Conservation (phyloP, 2,329 filamentous ascomycete genomes). For the Trichoderma afroharzianum region DNA sequence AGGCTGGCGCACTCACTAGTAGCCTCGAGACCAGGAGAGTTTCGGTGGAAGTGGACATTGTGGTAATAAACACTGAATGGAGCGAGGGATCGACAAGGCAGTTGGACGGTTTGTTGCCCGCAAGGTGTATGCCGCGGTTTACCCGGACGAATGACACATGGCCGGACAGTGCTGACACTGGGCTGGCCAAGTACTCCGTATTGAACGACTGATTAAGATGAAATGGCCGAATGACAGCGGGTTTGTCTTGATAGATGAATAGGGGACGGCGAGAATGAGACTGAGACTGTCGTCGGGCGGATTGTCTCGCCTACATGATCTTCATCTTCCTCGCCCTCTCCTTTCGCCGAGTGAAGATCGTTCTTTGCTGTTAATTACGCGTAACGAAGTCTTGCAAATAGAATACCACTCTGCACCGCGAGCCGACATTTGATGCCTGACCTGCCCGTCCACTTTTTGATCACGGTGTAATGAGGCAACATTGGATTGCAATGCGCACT, state of each 20-base stretch:
- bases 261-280: background rate
- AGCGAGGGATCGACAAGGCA: slow-evolving; percentile 12
- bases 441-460: background rate
- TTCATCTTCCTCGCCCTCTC: background rate
- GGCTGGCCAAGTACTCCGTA: slow-evolving; percentile 9
- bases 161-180: background rate
- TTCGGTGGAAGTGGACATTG: background rate
- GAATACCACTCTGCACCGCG: background rate
- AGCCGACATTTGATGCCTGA: background rate
- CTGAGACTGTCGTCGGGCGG: background rate
- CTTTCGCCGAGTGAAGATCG: slow-evolving; percentile 10
- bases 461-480: background rate
- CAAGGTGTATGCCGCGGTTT: background rate
- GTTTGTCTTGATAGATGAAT: background rate
- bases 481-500: slow-evolving; percentile 3
- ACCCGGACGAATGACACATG: background rate
- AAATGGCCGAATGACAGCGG: slow-evolving; percentile 5
- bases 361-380: slow-evolving; percentile 8
- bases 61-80: background rate
- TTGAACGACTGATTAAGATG: background rate
- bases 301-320: background rate
- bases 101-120: slow-evolving; percentile 1
- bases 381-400: background rate
- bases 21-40: background rate
- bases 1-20: slow-evolving; percentile 8